Percentiles rank a stretch among this genome's conserved stretches.
Conservation (phyloP, 75 land plant genomes). For the Ceratopteris richardii region DNA sequence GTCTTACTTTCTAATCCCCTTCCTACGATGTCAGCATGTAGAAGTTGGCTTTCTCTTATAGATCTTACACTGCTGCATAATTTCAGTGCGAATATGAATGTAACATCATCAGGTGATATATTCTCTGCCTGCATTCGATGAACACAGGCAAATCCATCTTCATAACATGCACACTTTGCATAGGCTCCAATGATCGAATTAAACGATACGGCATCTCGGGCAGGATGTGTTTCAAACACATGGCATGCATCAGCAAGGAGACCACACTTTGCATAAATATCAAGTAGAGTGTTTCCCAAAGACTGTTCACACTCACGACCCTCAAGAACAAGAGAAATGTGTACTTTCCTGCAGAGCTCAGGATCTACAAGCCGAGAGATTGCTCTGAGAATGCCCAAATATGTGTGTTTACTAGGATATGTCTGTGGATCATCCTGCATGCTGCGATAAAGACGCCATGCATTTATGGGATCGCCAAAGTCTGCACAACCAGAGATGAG, state of each 20-base stretch:
- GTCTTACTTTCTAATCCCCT: conserved; percentile 20
- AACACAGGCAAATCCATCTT: too few species aligned
- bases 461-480: conserved; percentile 8
- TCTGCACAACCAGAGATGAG: conserved; percentile 37
- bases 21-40: conserved; percentile 34
- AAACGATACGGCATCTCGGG: conserved; percentile 35
- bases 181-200: conserved; percentile 14
- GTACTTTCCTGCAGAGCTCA: background rate
- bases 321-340: background rate
- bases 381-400: background rate
- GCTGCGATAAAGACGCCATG: background rate
- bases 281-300: conserved; percentile 37
- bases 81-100: conserved; percentile 2
- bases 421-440: background rate
- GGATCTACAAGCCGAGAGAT: background rate
- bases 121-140: background rate
- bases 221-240: conserved; percentile 30
- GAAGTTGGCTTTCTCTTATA: background rate
- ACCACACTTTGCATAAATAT: conserved; percentile 67
- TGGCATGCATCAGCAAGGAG: conserved; percentile 29
- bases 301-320: conserved; percentile 2
- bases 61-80: background rate
- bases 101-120: background rate
- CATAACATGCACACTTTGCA: too few species aligned
- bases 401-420: background rate